Evolutionary conservation across 495 filamentous ascomycete genomes (phyloP).

Genomic region (Penicillium daleae): DNA sequence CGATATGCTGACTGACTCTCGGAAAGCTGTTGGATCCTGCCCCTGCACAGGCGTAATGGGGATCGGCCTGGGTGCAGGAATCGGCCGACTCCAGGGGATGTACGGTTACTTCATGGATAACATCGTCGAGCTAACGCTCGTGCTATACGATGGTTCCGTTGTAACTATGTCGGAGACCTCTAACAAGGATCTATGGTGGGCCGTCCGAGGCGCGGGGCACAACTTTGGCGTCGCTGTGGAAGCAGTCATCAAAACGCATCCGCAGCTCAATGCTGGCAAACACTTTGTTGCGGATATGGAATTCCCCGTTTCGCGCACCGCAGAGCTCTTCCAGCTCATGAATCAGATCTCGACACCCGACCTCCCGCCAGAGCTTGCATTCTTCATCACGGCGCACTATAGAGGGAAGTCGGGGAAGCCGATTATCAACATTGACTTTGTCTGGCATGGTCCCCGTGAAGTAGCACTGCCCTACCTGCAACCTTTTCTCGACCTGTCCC

Average conservation of each 20-base stretch:
- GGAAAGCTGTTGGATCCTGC: conserved; percentile 3
- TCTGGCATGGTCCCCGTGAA: neutral
- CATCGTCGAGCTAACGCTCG: neutral
- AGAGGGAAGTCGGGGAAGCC: neutral
- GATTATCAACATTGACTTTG: neutral
- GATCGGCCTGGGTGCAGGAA: neutral
- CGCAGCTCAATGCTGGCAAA: neutral
- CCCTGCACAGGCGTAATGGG: conserved; percentile 6
- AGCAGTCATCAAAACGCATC: neutral
- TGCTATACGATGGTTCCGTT: neutral
- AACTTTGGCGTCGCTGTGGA: conserved; percentile 35
- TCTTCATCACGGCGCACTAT: neutral
- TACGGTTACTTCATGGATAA: conserved; percentile 1
- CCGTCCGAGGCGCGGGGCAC: conserved; percentile 36
- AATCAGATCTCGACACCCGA: neutral
- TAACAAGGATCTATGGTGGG: conserved; percentile 43
- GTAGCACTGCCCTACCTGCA: too few species aligned
- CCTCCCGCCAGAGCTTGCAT: neutral
- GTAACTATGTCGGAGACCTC: conserved; percentile 26
- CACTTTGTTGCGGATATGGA: neutral
- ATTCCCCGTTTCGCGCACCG: neutral
- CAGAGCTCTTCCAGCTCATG: conserved; percentile 1
- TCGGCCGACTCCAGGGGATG: neutral
- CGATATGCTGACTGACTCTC: neutral
- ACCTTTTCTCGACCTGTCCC: too few species aligned